A percentile compares a stretch with the other conserved stretches of the same genome.
Evolutionary conservation across 2,329 filamentous ascomycete species (phyloP).

Genomic region (Plenodomus lindquistii): DNA sequence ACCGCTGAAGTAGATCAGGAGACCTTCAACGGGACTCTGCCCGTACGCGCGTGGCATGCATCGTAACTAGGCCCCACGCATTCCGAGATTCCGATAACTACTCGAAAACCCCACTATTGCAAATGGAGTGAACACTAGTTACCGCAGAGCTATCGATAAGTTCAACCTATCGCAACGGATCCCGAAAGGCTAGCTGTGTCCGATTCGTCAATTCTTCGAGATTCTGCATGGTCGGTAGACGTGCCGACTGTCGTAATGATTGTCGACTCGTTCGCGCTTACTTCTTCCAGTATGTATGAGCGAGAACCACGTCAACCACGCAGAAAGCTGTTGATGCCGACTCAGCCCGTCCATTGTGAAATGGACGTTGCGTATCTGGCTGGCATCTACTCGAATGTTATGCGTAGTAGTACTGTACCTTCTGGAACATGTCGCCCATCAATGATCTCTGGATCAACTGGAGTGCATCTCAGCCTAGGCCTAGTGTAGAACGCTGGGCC

Average conservation of each 20-base stretch:
- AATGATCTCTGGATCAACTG: no score
- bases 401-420: no score
- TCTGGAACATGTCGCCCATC: no score
- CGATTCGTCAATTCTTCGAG: no score
- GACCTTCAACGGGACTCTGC: not conserved
- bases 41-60: not conserved
- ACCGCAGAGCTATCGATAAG: constrained; percentile 3
- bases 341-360: not conserved
- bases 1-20: not conserved
- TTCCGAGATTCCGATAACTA: constrained; percentile 1
- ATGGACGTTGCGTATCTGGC: not conserved
- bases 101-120: not conserved
- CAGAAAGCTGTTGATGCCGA: not conserved
- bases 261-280: constrained; percentile 3
- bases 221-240: not conserved
- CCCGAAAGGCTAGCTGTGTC: constrained; percentile 2
- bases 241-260: not conserved
- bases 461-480: no score
- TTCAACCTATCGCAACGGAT: not conserved
- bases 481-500: not conserved
- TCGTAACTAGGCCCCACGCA: not conserved
- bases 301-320: not conserved
- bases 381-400: no score
- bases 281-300: constrained; percentile 1
- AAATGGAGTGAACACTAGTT: not conserved